Evolutionary conservation across 2,329 filamentous ascomycete species (phyloP), one percentile per base, ranked within the genome.

Genomic region (Cladosporium sphaerospermum): DNA sequence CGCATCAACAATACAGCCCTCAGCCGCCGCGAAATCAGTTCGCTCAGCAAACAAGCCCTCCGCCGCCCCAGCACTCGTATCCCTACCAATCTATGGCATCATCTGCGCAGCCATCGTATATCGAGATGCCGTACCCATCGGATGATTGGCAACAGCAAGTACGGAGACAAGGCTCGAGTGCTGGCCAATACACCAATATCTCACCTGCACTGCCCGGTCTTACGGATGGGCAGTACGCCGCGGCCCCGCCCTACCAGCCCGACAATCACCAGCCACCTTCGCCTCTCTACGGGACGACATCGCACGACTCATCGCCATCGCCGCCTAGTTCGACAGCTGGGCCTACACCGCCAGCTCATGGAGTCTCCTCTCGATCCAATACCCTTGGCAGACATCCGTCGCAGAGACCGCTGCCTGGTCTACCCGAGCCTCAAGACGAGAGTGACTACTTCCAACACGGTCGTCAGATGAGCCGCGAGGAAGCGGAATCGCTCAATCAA

Each of bases 401-500:
- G 45, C 67, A 78, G 8, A 72, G 82, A 19, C 81, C 82, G 33
- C 70, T 83, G n/a, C 82, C 81, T 2, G 79, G 79, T 0, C 76
- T 78, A 9, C 80, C 80, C 5, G 57, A 60, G 28, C 54, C 63
- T 10, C 62, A 64, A 52, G 67, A 69, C 28, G 69, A 72, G 39
- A 69, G 71, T 13, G 71, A 73, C 45, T 71, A 68, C 61, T 66
- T 69, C 39, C 57, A 54, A n/a, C 61, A 66, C 23, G 48, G 45
- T 31, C 42, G 54, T 56, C 57, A 16, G 31, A 57, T 51, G 55
- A 60, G 23, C 14, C 54, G 48, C 19, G 58, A 60, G 28, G 57
- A 64, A 14, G 57, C 55, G 14, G 61, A 68, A 45, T 60, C 63
- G 6, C 50, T 69, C 43, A 72, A 66, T 16, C 78, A 81, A 61